Conservation (phyloP, 2,329 filamentous ascomycete genomes). For the Thelonectria rubi region DNA sequence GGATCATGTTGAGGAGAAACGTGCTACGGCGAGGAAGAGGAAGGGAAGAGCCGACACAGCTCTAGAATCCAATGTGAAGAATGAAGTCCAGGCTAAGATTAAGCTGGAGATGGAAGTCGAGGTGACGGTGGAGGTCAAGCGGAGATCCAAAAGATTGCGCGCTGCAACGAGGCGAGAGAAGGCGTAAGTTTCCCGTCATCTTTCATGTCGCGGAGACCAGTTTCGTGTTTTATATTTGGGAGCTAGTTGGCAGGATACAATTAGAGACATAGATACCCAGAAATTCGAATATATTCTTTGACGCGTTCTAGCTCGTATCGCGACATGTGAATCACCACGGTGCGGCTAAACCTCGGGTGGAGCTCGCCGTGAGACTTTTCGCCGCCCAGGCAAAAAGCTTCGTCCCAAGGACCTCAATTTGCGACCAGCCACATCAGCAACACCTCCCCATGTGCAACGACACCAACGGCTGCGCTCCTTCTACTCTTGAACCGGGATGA, state of each 20-base stretch:
- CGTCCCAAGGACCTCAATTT: conserved; percentile 40
- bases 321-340: conserved; percentile 1
- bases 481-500: conserved; percentile 56
- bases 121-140: conserved; percentile 24
- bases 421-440: conserved; percentile 43
- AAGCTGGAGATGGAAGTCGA: conserved; percentile 29
- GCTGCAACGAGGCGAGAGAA: conserved; percentile 27
- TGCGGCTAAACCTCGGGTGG: conserved; percentile 48
- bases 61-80: conserved; percentile 28
- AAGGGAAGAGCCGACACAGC: conserved; percentile 28
- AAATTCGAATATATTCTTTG: neutral
- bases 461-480: conserved; percentile 46
- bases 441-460: conserved; percentile 50
- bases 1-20: conserved; percentile 24
- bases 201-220: neutral
- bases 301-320: neutral
- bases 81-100: conserved; percentile 29
- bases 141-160: conserved; percentile 43
- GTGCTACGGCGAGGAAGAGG: conserved; percentile 38
- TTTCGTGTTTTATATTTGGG: neutral
- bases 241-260: neutral
- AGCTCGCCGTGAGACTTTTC: conserved; percentile 42
- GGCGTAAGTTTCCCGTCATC: neutral
- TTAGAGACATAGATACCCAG: neutral
- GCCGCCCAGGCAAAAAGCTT: conserved; percentile 45